Evolutionary conservation across 2,329 filamentous ascomycete genomes (phyloP).

Genomic region (Raffaelea deltoideospora): DNA sequence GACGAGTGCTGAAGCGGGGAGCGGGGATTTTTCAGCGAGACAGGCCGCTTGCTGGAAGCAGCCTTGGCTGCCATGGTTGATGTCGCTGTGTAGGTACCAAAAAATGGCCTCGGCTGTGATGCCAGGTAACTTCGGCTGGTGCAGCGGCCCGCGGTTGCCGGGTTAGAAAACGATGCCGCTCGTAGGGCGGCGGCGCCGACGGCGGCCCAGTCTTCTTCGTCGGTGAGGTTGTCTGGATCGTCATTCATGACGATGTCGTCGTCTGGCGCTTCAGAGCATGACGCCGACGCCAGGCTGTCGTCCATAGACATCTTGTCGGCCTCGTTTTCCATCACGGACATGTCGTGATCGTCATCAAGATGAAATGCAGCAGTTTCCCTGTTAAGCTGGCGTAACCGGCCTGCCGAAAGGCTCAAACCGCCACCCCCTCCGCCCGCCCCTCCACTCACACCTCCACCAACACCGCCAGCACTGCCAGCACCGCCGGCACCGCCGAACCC

Average conservation of each 20-base stretch:
- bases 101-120: slow-evolving; percentile 34
- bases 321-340: slow-evolving; percentile 64
- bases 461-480: slow-evolving; percentile 14
- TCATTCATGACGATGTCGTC: slow-evolving; percentile 49
- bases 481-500: too few species aligned
- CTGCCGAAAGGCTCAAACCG: too few species aligned
- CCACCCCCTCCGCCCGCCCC: slow-evolving; percentile 6
- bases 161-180: slow-evolving; percentile 45
- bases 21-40: slow-evolving; percentile 13
- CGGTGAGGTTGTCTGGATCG: slow-evolving; percentile 73
- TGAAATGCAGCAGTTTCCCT: slow-evolving; percentile 61
- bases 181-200: slow-evolving; percentile 77
- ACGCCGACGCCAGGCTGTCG: slow-evolving; percentile 53
- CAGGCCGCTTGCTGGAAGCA: slow-evolving; percentile 21
- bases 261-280: slow-evolving; percentile 60
- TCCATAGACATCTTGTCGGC: slow-evolving; percentile 91
- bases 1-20: too few species aligned
- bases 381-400: slow-evolving; percentile 32
- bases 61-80: too few species aligned
- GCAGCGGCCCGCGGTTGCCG: slow-evolving; percentile 33
- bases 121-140: slow-evolving; percentile 26
- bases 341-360: slow-evolving; percentile 38
- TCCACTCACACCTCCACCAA: slow-evolving; percentile 18
- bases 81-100: too few species aligned
- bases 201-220: slow-evolving; percentile 90